Percentiles rank a stretch among this genome's conserved stretches.
Conservation (phyloP, 495 filamentous ascomycete genomes). For the Haplographium delicatum region DNA sequence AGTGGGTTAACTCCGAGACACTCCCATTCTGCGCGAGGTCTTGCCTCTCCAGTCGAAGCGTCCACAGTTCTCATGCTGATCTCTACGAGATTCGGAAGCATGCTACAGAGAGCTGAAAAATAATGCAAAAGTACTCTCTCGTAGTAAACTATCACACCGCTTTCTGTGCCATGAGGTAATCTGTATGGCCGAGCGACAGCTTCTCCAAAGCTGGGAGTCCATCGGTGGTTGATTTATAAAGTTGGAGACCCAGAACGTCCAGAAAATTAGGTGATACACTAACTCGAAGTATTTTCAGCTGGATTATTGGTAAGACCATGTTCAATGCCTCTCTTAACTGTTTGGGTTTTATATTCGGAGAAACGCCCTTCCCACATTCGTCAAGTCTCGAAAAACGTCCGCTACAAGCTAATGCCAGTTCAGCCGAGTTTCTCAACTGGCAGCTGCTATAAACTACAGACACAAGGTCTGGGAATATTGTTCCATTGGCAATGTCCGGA, state of each 20-base stretch:
- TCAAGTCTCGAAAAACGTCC: not conserved
- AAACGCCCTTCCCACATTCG: not conserved
- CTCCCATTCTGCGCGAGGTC: slow-evolving; percentile 2
- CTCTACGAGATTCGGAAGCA: slow-evolving; percentile 1
- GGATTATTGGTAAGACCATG: not conserved
- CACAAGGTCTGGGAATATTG: slow-evolving; percentile 5
- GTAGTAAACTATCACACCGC: not conserved
- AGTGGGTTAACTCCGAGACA: slow-evolving; percentile 1
- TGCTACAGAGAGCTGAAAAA: slow-evolving; percentile 5
- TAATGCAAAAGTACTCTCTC: slow-evolving; percentile 4
- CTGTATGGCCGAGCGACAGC: slow-evolving; percentile 3
- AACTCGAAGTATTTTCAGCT: slow-evolving; percentile 6
- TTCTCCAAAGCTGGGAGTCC: slow-evolving; percentile 1
- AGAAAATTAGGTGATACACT: slow-evolving; percentile 9
- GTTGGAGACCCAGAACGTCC: slow-evolving; percentile 3
- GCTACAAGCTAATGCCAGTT: slow-evolving; percentile 5
- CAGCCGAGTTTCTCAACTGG: slow-evolving; percentile 4
- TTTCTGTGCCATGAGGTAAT: not conserved
- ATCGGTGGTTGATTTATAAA: not conserved
- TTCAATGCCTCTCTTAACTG: not conserved
- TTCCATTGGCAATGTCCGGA: not conserved
- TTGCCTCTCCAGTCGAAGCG: not conserved
- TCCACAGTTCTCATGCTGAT: slow-evolving; percentile 4
- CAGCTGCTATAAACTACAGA: not conserved
- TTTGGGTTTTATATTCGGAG: slow-evolving; percentile 1